Percentiles rank a stretch among this genome's conserved stretches.
These are phyloP conservation scores for Colletotrichum coccodes DNA, from an alignment of 2,329 filamentous ascomycete species.

Conservation along the genomic window DNA sequence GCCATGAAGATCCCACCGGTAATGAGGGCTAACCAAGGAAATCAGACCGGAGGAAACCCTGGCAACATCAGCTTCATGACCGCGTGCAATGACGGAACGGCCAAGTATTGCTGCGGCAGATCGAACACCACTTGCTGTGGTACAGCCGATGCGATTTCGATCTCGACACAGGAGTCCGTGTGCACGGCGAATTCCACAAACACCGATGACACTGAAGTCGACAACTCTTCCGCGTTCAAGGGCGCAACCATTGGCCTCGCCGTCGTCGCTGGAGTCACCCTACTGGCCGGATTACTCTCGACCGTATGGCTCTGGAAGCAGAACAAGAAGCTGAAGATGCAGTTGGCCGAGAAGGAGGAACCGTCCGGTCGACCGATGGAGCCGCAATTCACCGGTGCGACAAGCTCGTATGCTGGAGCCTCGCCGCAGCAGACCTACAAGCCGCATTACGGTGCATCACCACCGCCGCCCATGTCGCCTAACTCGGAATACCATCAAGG, in stretches of 20 bases:
- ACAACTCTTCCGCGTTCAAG: conserved; percentile 29
- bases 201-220: conserved; percentile 15
- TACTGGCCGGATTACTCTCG: conserved; percentile 30
- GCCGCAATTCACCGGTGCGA: conserved; percentile 6
- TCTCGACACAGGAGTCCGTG: conserved; percentile 37
- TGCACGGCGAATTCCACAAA: conserved; percentile 20
- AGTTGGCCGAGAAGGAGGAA: conserved; percentile 22
- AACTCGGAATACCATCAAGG: conserved; percentile 27
- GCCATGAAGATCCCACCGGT: background rate
- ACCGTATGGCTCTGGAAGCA: conserved; percentile 35
- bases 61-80: conserved; percentile 24
- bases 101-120: conserved; percentile 44
- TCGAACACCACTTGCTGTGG: conserved; percentile 42
- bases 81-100: conserved; percentile 37
- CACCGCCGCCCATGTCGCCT: conserved; percentile 5
- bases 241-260: conserved; percentile 40
- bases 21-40: background rate
- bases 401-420: conserved; percentile 3
- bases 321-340: conserved; percentile 35
- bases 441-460: background rate
- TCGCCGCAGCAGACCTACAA: conserved; percentile 21
- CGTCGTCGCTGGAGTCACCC: conserved; percentile 35
- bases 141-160: conserved; percentile 36
- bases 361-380: background rate
- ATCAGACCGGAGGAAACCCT: conserved; percentile 4